Evolutionary conservation across 2,329 filamentous ascomycete species (phyloP).

Genomic region (Aspergillus luchuensis): DNA sequence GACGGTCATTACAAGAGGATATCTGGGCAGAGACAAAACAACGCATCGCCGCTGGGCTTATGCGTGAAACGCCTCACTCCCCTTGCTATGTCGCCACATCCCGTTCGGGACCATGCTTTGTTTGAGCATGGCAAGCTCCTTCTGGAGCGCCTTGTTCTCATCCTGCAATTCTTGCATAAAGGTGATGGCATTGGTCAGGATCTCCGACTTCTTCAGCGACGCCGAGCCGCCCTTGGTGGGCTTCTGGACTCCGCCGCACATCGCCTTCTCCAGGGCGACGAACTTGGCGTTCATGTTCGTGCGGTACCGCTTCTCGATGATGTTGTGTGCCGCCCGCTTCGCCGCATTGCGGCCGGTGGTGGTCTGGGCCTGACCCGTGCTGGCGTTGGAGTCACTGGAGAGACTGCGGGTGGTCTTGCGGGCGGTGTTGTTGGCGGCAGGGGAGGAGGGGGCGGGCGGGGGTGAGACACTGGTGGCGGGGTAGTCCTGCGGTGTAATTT

Average conservation of each 20-base stretch:
- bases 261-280: slow-evolving; percentile 42
- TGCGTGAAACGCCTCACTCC: slow-evolving; percentile 6
- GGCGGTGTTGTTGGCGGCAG: slow-evolving; percentile 11
- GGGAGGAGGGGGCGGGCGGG: slow-evolving; percentile 7
- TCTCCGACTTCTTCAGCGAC: slow-evolving; percentile 43
- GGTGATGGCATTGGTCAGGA: slow-evolving; percentile 38
- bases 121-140: slow-evolving; percentile 36
- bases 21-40: background rate
- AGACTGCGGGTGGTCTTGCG: slow-evolving; percentile 30
- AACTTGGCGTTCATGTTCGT: slow-evolving; percentile 49
- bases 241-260: slow-evolving; percentile 31
- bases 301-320: slow-evolving; percentile 46
- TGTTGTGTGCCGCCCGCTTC: slow-evolving; percentile 45
- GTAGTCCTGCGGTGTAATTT: slow-evolving; percentile 31
- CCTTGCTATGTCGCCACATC: slow-evolving; percentile 27
- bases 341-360: slow-evolving; percentile 36
- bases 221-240: slow-evolving; percentile 31
- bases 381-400: slow-evolving; percentile 30
- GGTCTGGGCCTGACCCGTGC: slow-evolving; percentile 22
- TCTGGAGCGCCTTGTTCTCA: slow-evolving; percentile 35
- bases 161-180: slow-evolving; percentile 42
- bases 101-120: slow-evolving; percentile 29
- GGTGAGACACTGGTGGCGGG: slow-evolving; percentile 18
- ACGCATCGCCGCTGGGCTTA: background rate
- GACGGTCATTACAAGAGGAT: slow-evolving; percentile 9